Base-by-base conservation (phyloP, 441 rosid species). In the Euphorbia celastroides region DNA sequence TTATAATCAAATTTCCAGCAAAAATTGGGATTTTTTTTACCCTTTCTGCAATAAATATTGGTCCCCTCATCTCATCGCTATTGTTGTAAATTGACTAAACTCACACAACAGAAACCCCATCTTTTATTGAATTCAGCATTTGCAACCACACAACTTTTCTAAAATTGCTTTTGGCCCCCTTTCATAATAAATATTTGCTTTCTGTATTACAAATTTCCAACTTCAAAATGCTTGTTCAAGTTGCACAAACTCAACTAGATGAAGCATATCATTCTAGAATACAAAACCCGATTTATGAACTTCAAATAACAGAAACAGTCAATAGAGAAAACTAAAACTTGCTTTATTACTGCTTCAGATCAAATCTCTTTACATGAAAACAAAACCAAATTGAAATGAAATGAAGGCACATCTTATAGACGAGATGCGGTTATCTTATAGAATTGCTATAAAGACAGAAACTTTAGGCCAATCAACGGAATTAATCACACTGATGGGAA, bases 401-500 rank as follows among this genome's bases (percentile, higher is more conserved):
- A 46, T 74, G 73, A 63, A 16, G 2, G 34, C 44, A 59, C 31
- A 67, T 69, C 67, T 82, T 74, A 70, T 62, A 58, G 67, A 59
- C 36, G 62, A 60, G 70, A n/a, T n/a, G 64, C 60, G 25, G 58
- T 77, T 72, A 72, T 60, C 72, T 74, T 70, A 50, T 66, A 79
- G 62, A 75, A 79, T 65, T 38, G 76, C 74, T 66, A 78, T 63
- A 61, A 64, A 60, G 73, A 64, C 44, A 62, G 19, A 38, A 36
- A 57, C 60, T 28, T 34, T 9, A 34, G 9, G 9, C 38, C 38
- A 34, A 9, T 34, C 38, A 34, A 34, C 38, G 38, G 38, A 34
- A 34, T 42, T n/a, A 57, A 72, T 88, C 83, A 94, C 67, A 82
- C 89, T 12, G 99, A 79, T 69, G 98, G 99, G 80, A 94, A 94